Percentiles rank a stretch among this genome's conserved stretches.
These are phyloP conservation scores for Boeremia exigua DNA, from an alignment of 2,329 filamentous ascomycete species.

Conservation along the genomic window DNA sequence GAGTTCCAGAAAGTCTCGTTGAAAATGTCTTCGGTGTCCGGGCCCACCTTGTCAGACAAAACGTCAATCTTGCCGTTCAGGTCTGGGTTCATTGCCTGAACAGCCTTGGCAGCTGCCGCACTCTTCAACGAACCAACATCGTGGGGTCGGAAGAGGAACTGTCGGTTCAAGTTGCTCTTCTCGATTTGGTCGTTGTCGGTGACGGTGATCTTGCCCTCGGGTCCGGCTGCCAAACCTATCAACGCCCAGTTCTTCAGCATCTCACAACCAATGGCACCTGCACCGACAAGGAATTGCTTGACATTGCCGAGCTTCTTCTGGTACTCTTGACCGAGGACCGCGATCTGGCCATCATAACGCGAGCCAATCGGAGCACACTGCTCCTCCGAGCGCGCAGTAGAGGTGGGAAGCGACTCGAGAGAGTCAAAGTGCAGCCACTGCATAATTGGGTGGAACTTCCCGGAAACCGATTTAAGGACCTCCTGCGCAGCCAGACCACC, in stretches of 20 bases:
- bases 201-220: constrained; percentile 85
- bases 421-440: constrained; percentile 99
- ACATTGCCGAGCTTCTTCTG: constrained; percentile 92
- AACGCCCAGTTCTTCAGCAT: constrained; percentile 99
- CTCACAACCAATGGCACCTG: constrained; percentile 96
- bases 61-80: constrained; percentile 83
- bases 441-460: constrained; percentile 94
- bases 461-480: constrained; percentile 93
- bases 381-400: constrained; percentile 77
- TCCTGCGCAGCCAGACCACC: constrained; percentile 94
- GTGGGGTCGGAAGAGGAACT: constrained; percentile 92
- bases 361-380: constrained; percentile 83
- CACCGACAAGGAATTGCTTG: constrained; percentile 92
- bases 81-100: constrained; percentile 94
- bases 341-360: constrained; percentile 96
- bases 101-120: constrained; percentile 88
- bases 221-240: constrained; percentile 91
- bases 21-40: constrained; percentile 92
- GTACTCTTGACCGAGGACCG: constrained; percentile 90
- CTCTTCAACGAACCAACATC: constrained; percentile 98
- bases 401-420: constrained; percentile 87
- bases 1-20: constrained; percentile 89
- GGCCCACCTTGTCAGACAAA: constrained; percentile 86
- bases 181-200: constrained; percentile 99
- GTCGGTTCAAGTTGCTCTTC: constrained; percentile 97